phyloP scores from a whole-genome alignment of 1,284 basidiomycete genomes.

The Ganoderma sp. region DNA sequence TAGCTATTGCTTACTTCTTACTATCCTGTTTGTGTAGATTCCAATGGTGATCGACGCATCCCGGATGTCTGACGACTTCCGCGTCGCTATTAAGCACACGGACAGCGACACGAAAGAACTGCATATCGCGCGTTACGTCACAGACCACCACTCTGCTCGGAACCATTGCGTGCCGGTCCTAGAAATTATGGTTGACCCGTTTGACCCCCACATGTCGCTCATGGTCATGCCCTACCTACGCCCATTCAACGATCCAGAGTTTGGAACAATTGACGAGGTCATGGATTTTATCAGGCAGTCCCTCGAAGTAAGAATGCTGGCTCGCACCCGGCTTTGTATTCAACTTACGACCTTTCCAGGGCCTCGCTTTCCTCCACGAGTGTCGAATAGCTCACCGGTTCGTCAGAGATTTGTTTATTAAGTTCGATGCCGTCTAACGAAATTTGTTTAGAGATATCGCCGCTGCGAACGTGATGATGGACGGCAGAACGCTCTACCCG shows the following conservation, averaged over 20 bases:
- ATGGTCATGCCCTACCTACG: constrained; percentile 40
- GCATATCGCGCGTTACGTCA: constrained; percentile 19
- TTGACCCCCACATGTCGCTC: constrained; percentile 16
- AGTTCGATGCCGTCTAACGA: neutral
- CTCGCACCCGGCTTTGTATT: neutral
- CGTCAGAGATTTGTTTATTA: neutral
- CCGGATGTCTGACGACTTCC: constrained; percentile 25
- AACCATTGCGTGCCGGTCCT: constrained; percentile 34
- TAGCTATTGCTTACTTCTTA: neutral
- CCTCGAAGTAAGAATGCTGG: neutral
- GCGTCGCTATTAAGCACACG: constrained; percentile 34
- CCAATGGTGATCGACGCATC: constrained; percentile 34
- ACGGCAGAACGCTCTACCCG: neutral
- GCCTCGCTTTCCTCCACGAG: constrained; percentile 34
- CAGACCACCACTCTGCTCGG: constrained; percentile 9
- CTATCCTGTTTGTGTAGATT: constrained; percentile 2
- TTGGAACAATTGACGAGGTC: constrained; percentile 34
- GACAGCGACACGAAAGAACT: constrained; percentile 18
- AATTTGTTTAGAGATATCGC: neutral
- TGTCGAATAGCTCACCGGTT: constrained; percentile 39
- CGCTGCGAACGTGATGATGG: neutral
- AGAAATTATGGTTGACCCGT: constrained; percentile 28
- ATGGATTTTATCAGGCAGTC: constrained; percentile 33
- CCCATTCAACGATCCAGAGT: constrained; percentile 33
- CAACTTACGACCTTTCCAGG: neutral